A percentile compares a stretch with the other conserved stretches of the same genome.
phyloP scores from a whole-genome alignment of 2,329 filamentous ascomycete genomes.

The Neophaeococcomyces aloes region DNA sequence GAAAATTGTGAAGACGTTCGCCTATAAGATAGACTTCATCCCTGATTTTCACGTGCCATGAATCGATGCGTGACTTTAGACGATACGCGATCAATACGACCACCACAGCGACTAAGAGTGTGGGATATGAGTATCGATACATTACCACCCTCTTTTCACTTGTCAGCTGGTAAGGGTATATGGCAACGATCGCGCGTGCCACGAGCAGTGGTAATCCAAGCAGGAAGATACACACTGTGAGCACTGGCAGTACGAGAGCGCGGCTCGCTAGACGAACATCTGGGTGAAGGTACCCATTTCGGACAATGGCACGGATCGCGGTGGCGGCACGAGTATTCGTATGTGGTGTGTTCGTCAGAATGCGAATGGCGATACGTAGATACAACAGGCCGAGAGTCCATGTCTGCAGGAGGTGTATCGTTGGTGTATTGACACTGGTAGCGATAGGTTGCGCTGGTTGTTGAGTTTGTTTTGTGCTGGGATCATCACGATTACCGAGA shows the following conservation, averaged over 20 bases:
- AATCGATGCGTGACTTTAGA: conserved; percentile 46
- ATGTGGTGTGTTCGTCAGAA: conserved; percentile 39
- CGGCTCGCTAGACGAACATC: conserved; percentile 70
- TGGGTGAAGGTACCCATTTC: conserved; percentile 66
- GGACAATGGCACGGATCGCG: conserved; percentile 63
- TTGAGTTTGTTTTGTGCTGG: not conserved
- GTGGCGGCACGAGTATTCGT: conserved; percentile 53
- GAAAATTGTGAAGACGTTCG: conserved; percentile 89
- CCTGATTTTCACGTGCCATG: conserved; percentile 71
- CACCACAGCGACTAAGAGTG: conserved; percentile 39
- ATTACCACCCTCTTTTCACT: conserved; percentile 31
- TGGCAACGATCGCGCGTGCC: conserved; percentile 5
- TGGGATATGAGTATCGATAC: conserved; percentile 67
- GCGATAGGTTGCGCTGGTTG: conserved; percentile 14
- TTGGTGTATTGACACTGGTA: conserved; percentile 40
- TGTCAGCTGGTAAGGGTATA: conserved; percentile 30
- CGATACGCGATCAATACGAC: conserved; percentile 22
- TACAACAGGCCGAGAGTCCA: conserved; percentile 92
- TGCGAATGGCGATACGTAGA: conserved; percentile 61
- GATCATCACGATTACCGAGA: conserved; percentile 29
- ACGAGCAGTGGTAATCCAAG: conserved; percentile 55
- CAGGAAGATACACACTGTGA: conserved; percentile 50
- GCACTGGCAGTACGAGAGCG: conserved; percentile 70
- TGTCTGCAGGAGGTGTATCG: conserved; percentile 77
- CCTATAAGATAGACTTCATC: conserved; percentile 97